These are phyloP conservation scores for Exophiala sp. DNA, from an alignment of 2,329 filamentous ascomycete genomes.

Conservation along the genomic window DNA sequence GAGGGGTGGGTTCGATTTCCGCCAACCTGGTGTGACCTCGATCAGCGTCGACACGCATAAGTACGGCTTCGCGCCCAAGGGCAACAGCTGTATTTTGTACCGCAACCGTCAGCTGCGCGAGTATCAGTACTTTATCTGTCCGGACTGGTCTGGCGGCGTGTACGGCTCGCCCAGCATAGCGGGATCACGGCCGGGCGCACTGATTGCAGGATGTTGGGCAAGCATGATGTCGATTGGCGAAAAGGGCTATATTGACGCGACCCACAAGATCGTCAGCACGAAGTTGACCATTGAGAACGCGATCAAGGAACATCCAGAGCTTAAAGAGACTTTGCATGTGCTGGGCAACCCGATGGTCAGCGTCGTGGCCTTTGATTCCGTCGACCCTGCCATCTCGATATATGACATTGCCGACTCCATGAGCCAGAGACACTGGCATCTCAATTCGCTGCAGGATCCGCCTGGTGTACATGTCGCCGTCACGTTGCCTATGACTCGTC, in stretches of 20 bases:
- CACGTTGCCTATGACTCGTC: constrained; percentile 66
- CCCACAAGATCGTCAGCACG: constrained; percentile 78
- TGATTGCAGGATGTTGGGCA: constrained; percentile 95
- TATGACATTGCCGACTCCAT: constrained; percentile 93
- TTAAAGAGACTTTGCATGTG: constrained; percentile 69
- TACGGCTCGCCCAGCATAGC: constrained; percentile 91
- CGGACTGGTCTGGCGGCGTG: constrained; percentile 92
- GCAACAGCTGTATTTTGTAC: constrained; percentile 90
- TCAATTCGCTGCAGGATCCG: constrained; percentile 88
- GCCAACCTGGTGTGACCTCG: constrained; percentile 84
- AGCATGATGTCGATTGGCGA: constrained; percentile 84
- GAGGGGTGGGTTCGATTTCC: constrained; percentile 86
- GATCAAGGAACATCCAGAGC: constrained; percentile 61
- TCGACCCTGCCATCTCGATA: constrained; percentile 65
- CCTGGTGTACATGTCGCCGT: constrained; percentile 92
- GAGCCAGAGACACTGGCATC: constrained; percentile 79
- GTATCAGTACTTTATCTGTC: constrained; percentile 94
- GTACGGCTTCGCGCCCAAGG: constrained; percentile 97
- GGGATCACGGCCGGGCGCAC: constrained; percentile 81
- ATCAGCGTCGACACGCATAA: constrained; percentile 98
- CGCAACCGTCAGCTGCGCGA: constrained; percentile 69
- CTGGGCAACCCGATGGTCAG: constrained; percentile 81
- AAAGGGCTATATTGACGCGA: constrained; percentile 78
- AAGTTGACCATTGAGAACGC: constrained; percentile 74
- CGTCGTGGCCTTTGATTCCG: constrained; percentile 81